These are phyloP conservation scores for Daldinia sp. DNA, from an alignment of 2,329 filamentous ascomycete species.

Conservation along the genomic window DNA sequence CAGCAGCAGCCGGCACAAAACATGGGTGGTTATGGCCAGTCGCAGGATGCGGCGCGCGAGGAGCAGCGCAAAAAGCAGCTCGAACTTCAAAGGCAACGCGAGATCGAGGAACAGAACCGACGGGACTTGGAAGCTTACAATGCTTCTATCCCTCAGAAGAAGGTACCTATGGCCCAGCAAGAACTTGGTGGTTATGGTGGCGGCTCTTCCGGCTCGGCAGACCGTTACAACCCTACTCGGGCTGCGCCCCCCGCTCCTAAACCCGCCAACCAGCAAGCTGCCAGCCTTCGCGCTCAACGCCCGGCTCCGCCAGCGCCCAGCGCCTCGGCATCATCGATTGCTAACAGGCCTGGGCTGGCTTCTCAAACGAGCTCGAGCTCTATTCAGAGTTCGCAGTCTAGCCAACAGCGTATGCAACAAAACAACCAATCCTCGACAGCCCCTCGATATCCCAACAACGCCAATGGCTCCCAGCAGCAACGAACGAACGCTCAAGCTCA, in stretches of 20 bases:
- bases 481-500: conserved; percentile 58
- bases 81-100: conserved; percentile 65
- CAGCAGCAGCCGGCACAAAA: conserved; percentile 67
- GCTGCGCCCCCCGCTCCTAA: conserved; percentile 84
- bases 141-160: conserved; percentile 83
- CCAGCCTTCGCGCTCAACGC: conserved; percentile 73
- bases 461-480: conserved; percentile 59
- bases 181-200: conserved; percentile 72
- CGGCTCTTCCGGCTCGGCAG: conserved; percentile 55
- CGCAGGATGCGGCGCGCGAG: conserved; percentile 60
- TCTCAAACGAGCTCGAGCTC: conserved; percentile 61
- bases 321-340: conserved; percentile 42
- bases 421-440: conserved; percentile 61
- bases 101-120: conserved; percentile 71
- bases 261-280: conserved; percentile 62
- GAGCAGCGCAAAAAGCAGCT: conserved; percentile 69
- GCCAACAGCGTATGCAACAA: conserved; percentile 55
- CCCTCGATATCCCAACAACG: conserved; percentile 63
- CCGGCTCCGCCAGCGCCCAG: conserved; percentile 77
- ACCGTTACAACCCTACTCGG: conserved; percentile 85
- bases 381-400: conserved; percentile 48
- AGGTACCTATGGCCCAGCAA: conserved; percentile 83
- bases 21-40: conserved; percentile 61
- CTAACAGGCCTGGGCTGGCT: conserved; percentile 56
- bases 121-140: conserved; percentile 90